These are phyloP conservation scores for Saccharomycopsis sp. DNA, from an alignment of 805 yeast genomes.

Conservation along the genomic window DNA sequence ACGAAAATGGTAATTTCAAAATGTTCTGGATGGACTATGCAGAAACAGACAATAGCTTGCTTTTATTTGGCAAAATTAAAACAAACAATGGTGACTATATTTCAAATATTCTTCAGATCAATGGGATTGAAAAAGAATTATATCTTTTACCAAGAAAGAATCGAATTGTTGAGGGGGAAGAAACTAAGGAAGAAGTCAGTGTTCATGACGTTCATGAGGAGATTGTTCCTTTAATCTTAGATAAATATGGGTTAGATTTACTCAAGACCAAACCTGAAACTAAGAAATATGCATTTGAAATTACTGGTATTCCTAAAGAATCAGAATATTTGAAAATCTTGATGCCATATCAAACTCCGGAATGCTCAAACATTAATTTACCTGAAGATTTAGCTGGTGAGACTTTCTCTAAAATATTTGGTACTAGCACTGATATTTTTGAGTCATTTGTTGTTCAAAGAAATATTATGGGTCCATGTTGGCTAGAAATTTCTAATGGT, in stretches of 20 bases:
- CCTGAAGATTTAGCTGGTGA: slow-evolving; percentile 68
- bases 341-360: slow-evolving; percentile 66
- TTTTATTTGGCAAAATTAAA: slow-evolving; percentile 75
- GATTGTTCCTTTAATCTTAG: slow-evolving; percentile 57
- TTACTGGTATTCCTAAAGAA: slow-evolving; percentile 70
- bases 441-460: slow-evolving; percentile 81
- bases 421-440: slow-evolving; percentile 64
- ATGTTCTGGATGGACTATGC: slow-evolving; percentile 90
- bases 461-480: slow-evolving; percentile 94
- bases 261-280: slow-evolving; percentile 64
- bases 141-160: slow-evolving; percentile 64
- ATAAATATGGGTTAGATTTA: slow-evolving; percentile 51
- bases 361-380: slow-evolving; percentile 37
- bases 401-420: slow-evolving; percentile 74
- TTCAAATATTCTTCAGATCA: slow-evolving; percentile 72
- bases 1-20: slow-evolving; percentile 44
- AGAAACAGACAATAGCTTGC: slow-evolving; percentile 61
- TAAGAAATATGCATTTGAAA: slow-evolving; percentile 85
- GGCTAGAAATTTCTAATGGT: slow-evolving; percentile 71
- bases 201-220: slow-evolving; percentile 74
- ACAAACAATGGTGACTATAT: slow-evolving; percentile 46
- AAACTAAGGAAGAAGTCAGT: slow-evolving; percentile 34
- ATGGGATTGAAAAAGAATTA: slow-evolving; percentile 61
- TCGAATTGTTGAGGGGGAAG: slow-evolving; percentile 22
- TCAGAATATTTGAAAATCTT: slow-evolving; percentile 73